A percentile compares a stretch with the other conserved stretches of the same genome.
phyloP scores from a whole-genome alignment of 345 rosid species.

The Eucalyptus virginea region DNA sequence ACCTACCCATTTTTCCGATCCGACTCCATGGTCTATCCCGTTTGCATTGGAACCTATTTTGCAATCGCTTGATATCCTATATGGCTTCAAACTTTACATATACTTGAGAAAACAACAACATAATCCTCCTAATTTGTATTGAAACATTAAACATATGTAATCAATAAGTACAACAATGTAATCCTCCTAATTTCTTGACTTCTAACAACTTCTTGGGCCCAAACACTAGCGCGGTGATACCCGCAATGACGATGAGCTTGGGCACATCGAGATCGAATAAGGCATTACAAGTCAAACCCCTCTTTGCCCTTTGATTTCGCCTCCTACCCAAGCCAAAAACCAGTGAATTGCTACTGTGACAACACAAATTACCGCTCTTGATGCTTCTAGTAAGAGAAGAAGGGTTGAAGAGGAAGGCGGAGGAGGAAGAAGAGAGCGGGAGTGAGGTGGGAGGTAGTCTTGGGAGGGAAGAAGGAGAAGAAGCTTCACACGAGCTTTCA shows the following conservation, averaged over 20 bases:
- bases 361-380: neutral
- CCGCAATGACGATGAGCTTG: slow-evolving; percentile 85
- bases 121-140: too few species aligned
- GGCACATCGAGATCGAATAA: slow-evolving; percentile 88
- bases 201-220: slow-evolving; percentile 93
- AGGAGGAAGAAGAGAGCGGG: slow-evolving; percentile 38
- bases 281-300: slow-evolving; percentile 48
- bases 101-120: too few species aligned
- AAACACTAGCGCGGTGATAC: slow-evolving; percentile 72
- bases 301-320: slow-evolving; percentile 17
- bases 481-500: neutral
- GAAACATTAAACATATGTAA: too few species aligned
- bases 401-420: slow-evolving; percentile 16
- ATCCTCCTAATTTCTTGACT: slow-evolving; percentile 27
- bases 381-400: neutral
- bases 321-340: slow-evolving; percentile 21
- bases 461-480: neutral
- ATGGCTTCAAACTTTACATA: too few species aligned
- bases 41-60: too few species aligned
- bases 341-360: slow-evolving; percentile 6
- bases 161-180: too few species aligned
- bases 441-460: slow-evolving; percentile 11
- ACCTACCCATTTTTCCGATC: too few species aligned
- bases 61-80: too few species aligned
- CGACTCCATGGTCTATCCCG: too few species aligned